phyloP scores from a whole-genome alignment of 495 filamentous ascomycete species.

The Xylaria scruposa region DNA sequence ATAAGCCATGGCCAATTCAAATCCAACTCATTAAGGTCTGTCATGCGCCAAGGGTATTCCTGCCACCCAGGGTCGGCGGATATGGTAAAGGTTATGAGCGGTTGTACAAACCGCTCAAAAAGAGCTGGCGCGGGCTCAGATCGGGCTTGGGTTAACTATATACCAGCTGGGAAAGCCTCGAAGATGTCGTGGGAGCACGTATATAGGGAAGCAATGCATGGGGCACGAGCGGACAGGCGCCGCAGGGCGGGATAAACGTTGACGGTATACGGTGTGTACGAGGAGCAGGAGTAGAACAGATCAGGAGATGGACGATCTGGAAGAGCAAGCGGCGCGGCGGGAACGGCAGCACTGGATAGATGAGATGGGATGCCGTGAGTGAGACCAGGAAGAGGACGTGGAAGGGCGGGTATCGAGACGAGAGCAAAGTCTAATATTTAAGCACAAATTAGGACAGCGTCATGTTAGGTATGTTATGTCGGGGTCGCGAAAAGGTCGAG shows the following conservation, averaged over 20 bases:
- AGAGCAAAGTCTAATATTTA: slow-evolving; percentile 23
- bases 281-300: not conserved
- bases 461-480: slow-evolving; percentile 15
- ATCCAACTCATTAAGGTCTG: not conserved
- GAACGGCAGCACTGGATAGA: not conserved
- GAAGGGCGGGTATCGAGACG: slow-evolving; percentile 6
- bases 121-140: slow-evolving; percentile 18
- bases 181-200: slow-evolving; percentile 20
- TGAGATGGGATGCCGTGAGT: not conserved
- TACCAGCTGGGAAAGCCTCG: slow-evolving; percentile 21
- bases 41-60: slow-evolving; percentile 9
- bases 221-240: slow-evolving; percentile 22
- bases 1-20: slow-evolving; percentile 22
- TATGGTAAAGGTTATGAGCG: not conserved
- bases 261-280: not conserved
- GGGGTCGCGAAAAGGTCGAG: slow-evolving; percentile 27
- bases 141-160: not conserved
- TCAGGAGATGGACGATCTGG: slow-evolving; percentile 3
- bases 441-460: slow-evolving; percentile 18
- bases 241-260: not conserved
- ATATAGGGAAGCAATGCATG: slow-evolving; percentile 25
- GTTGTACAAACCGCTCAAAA: slow-evolving; percentile 1
- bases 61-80: not conserved
- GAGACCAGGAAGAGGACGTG: slow-evolving; percentile 4
- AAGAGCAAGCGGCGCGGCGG: slow-evolving; percentile 1